Percentiles rank a stretch among this genome's conserved stretches.
Conservation (phyloP, 768 basidiomycete species). For the Suillus fuscotomentosus region DNA sequence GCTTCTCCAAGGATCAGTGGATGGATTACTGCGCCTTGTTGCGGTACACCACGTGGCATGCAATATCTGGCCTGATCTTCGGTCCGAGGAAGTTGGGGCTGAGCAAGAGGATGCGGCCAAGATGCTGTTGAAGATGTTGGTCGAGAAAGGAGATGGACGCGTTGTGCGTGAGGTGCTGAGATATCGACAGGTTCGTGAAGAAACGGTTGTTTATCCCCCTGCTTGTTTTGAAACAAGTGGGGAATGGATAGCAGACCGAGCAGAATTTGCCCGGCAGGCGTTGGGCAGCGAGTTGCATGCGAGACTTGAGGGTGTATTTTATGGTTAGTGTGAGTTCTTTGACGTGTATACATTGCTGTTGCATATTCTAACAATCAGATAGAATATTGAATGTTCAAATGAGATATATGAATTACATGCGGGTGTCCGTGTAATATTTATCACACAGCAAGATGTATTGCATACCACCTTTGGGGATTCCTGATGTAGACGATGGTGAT, state of each 20-base stretch:
- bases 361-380: background rate
- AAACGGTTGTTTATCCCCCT: constrained; percentile 44
- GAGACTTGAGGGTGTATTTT: constrained; percentile 2
- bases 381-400: background rate
- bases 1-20: constrained; percentile 40
- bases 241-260: constrained; percentile 10
- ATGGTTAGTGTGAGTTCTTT: background rate
- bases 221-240: constrained; percentile 42
- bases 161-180: constrained; percentile 51
- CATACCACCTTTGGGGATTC: background rate
- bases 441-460: background rate
- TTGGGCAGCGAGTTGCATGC: constrained; percentile 6
- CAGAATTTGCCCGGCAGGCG: background rate
- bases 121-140: constrained; percentile 51
- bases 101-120: constrained; percentile 19
- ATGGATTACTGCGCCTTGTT: constrained; percentile 63
- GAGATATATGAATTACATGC: background rate
- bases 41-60: constrained; percentile 80
- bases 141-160: constrained; percentile 46
- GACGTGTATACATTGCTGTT: background rate
- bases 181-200: constrained; percentile 51
- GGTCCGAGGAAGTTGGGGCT: constrained; percentile 15
- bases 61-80: constrained; percentile 70
- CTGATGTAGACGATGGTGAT: background rate
- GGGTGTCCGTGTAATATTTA: background rate